These are phyloP conservation scores for Cyphellophora attinorum DNA, from an alignment of 2,329 filamentous ascomycete species.

Conservation along the genomic window DNA sequence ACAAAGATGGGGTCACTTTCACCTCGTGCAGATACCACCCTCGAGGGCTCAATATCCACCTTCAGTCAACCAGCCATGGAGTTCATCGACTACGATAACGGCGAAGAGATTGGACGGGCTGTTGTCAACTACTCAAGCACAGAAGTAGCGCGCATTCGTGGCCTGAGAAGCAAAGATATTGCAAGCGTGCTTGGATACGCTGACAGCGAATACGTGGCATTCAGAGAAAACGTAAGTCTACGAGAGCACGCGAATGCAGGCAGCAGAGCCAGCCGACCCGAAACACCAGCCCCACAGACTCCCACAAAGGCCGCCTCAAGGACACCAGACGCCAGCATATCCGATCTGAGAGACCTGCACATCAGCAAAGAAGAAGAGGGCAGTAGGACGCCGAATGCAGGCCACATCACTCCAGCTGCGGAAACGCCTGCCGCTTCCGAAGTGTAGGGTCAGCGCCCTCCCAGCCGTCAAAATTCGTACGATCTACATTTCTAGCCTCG, in stretches of 20 bases:
- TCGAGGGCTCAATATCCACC: no score
- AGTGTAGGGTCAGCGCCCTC: no score
- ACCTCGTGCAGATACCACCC: constrained; percentile 14
- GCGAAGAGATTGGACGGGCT: constrained; percentile 73
- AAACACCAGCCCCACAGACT: constrained; percentile 7
- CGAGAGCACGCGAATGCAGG: constrained; percentile 3
- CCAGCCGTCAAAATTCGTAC: no score
- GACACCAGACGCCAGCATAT: constrained; percentile 14
- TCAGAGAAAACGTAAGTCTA: constrained; percentile 79
- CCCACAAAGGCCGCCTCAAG: not conserved
- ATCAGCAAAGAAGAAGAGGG: no score
- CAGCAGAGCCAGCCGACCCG: constrained; percentile 13
- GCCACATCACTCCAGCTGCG: no score
- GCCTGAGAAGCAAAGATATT: constrained; percentile 74
- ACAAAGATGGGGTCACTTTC: constrained; percentile 24
- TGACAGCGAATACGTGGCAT: constrained; percentile 86
- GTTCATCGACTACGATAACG: constrained; percentile 20
- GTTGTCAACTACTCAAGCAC: constrained; percentile 85
- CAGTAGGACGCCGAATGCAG: no score
- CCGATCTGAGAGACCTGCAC: constrained; percentile 8
- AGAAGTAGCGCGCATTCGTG: constrained; percentile 78
- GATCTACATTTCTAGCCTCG: no score
- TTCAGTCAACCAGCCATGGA: constrained; percentile 7
- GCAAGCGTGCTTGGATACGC: constrained; percentile 74
- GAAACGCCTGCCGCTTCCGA: no score